Evolutionary conservation across 2,329 filamentous ascomycete genomes (phyloP).

Genomic region (Trichoderma asperellum): DNA sequence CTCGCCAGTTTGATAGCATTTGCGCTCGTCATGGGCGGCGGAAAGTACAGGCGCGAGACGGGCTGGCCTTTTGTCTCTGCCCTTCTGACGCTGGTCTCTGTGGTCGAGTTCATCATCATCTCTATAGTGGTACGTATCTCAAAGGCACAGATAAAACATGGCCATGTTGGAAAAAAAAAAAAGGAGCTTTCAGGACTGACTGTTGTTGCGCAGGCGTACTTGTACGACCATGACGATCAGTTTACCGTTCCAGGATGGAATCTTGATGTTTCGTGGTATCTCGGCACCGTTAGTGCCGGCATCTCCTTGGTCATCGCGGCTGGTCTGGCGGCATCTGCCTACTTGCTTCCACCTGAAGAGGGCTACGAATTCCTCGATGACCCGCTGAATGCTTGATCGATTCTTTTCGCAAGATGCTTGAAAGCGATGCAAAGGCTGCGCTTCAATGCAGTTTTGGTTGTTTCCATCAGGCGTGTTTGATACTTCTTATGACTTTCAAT

Average conservation of each 20-base stretch:
- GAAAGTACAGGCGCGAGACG: slow-evolving; percentile 75
- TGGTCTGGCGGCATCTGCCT: slow-evolving; percentile 68
- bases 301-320: slow-evolving; percentile 58
- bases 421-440: neutral
- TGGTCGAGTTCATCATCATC: slow-evolving; percentile 77
- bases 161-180: neutral
- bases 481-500: neutral
- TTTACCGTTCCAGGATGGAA: slow-evolving; percentile 81
- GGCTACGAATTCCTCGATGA: slow-evolving; percentile 75
- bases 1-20: slow-evolving; percentile 81
- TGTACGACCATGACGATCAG: slow-evolving; percentile 80
- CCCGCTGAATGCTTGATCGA: slow-evolving; percentile 52
- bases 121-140: slow-evolving; percentile 73
- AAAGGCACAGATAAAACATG: neutral
- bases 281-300: slow-evolving; percentile 63
- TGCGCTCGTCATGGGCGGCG: slow-evolving; percentile 74
- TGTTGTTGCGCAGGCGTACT: slow-evolving; percentile 65
- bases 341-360: slow-evolving; percentile 75
- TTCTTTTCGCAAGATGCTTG: neutral
- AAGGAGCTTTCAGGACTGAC: neutral
- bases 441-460: neutral
- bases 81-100: slow-evolving; percentile 66
- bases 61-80: slow-evolving; percentile 79
- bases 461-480: neutral
- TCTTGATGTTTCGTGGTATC: slow-evolving; percentile 77